Percentiles rank a stretch among this genome's conserved stretches.
Conservation (phyloP, 306 rosid species). For the Pyrus betulifolia region DNA sequence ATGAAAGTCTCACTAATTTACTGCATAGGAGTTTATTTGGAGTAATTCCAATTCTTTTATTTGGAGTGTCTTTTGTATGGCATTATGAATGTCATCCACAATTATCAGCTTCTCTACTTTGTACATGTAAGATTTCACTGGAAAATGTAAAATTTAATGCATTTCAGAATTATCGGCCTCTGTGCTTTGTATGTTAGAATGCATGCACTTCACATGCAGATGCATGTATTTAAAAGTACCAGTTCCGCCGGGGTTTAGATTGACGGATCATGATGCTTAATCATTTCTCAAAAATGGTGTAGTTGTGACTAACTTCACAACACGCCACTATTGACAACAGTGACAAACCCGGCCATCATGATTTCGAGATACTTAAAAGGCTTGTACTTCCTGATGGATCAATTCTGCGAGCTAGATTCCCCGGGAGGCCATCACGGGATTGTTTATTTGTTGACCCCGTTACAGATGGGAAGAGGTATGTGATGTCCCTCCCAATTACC, state of each 20-base stretch:
- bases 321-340: slow-evolving; percentile 7
- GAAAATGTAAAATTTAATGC: neutral
- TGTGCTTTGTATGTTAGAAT: neutral
- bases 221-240: neutral
- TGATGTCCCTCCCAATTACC: neutral
- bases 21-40: neutral
- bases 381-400: slow-evolving; percentile 38
- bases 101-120: neutral
- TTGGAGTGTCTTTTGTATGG: no score
- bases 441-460: slow-evolving; percentile 36
- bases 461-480: slow-evolving; percentile 28
- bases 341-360: slow-evolving; percentile 40
- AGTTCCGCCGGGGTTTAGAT: neutral
- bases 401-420: slow-evolving; percentile 28
- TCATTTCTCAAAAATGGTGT: neutral
- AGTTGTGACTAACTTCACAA: neutral
- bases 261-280: neutral
- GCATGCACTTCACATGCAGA: neutral
- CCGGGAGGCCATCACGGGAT: slow-evolving; percentile 38
- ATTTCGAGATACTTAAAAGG: slow-evolving; percentile 27
- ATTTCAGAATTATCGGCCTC: neutral
- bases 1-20: neutral
- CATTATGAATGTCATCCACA: no score
- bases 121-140: neutral
- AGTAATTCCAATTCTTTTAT: no score